Percentiles rank a stretch among this genome's conserved stretches.
These are phyloP conservation scores for Theobroma cacao DNA, from an alignment of 345 rosid genomes.

Conservation along the genomic window DNA sequence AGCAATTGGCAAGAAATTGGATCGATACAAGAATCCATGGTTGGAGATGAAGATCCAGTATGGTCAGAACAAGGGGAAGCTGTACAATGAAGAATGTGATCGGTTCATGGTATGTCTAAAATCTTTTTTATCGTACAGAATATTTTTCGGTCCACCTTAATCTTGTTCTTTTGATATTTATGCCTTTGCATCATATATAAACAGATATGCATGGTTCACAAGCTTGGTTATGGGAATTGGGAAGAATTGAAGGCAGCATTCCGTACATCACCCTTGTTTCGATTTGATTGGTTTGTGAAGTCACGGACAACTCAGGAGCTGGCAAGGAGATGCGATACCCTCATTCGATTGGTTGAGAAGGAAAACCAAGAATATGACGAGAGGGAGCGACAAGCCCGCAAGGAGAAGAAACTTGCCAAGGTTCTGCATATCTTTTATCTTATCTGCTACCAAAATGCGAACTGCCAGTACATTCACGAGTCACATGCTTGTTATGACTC, in stretches of 20 bases:
- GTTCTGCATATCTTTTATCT: constrained; percentile 27
- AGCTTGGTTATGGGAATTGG: constrained; percentile 99
- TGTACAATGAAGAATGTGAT: constrained; percentile 91
- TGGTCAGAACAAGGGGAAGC: constrained; percentile 96
- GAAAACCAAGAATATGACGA: constrained; percentile 97
- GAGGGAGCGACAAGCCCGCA: constrained; percentile 96
- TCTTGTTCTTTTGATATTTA: constrained; percentile 36
- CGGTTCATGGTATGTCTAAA: constrained; percentile 13
- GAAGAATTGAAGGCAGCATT: constrained; percentile 93
- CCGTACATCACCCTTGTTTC: constrained; percentile 75
- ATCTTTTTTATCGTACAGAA: neutral
- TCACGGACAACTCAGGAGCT: constrained; percentile 94
- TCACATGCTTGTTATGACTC: neutral
- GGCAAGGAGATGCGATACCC: constrained; percentile 94
- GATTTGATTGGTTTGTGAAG: constrained; percentile 98
- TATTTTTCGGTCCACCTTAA: neutral
- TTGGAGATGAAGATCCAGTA: constrained; percentile 95
- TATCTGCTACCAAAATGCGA: neutral
- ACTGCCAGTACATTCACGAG: neutral
- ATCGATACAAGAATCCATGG: constrained; percentile 98
- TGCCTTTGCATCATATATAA: neutral
- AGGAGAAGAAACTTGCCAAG: constrained; percentile 97
- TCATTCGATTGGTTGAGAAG: constrained; percentile 92
- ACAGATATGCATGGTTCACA: constrained; percentile 98
- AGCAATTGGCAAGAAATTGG: constrained; percentile 96